A percentile compares a stretch with the other conserved stretches of the same genome.
These are phyloP conservation scores for Albizia julibrissin DNA, from an alignment of 306 rosid species.

Conservation along the genomic window DNA sequence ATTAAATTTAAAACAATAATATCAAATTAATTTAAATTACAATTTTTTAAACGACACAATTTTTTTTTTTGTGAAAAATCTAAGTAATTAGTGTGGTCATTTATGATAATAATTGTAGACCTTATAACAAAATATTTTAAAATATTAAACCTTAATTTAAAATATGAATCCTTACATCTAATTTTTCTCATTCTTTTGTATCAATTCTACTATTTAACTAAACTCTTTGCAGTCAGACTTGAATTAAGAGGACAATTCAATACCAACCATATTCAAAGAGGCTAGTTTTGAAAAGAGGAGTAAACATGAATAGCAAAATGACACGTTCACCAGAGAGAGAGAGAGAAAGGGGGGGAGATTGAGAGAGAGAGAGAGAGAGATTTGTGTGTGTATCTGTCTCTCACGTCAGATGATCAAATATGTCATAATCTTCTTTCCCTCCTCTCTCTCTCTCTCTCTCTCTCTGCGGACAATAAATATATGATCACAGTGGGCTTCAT, in stretches of 20 bases:
- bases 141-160: not conserved
- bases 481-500: not conserved
- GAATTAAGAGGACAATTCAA: not conserved
- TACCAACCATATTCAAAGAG: not conserved
- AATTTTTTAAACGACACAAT: too few species aligned
- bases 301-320: not conserved
- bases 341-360: too few species aligned
- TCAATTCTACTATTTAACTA: not conserved
- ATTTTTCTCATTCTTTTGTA: not conserved
- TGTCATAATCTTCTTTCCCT: too few species aligned
- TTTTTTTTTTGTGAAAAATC: not conserved
- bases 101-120: not conserved
- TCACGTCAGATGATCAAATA: too few species aligned
- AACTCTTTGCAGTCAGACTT: not conserved
- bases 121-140: not conserved
- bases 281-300: not conserved
- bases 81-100: too few species aligned
- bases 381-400: too few species aligned
- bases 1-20: too few species aligned
- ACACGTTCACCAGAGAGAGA: not conserved
- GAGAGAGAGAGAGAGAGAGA: too few species aligned
- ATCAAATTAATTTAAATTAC: too few species aligned
- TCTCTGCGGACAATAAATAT: not conserved
- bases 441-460: too few species aligned
- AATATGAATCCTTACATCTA: not conserved